Percentiles rank a stretch among this genome's conserved stretches.
These are phyloP conservation scores for Penicillium coffeae DNA, from an alignment of 495 filamentous ascomycete genomes.

Conservation along the genomic window DNA sequence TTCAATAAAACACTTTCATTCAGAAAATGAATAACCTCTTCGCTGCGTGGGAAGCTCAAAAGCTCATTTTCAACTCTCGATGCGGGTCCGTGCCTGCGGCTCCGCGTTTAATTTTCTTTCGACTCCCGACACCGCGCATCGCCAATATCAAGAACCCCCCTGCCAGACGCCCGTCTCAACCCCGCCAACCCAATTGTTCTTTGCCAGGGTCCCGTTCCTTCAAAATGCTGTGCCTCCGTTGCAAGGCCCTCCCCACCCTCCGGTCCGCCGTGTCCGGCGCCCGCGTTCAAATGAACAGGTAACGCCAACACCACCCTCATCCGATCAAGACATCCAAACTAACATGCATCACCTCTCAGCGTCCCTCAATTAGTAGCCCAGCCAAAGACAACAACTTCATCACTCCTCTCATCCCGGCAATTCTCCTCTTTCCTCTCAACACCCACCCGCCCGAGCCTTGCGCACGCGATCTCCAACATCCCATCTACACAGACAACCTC, in stretches of 20 bases:
- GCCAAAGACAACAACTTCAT: constrained; percentile 9
- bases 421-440: constrained; percentile 29
- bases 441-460: constrained; percentile 21
- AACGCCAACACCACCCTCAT: constrained; percentile 6
- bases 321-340: constrained; percentile 3
- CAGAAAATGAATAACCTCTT: too few relatives aligned
- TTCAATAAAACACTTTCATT: too few relatives aligned
- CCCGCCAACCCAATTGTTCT: not conserved
- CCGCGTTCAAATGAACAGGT: constrained; percentile 23
- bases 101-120: constrained; percentile 41
- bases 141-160: constrained; percentile 7
- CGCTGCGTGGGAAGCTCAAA: not conserved
- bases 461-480: constrained; percentile 22
- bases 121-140: constrained; percentile 24
- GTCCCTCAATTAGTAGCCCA: constrained; percentile 20
- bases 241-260: constrained; percentile 30
- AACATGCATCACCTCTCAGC: constrained; percentile 3
- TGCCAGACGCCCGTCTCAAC: constrained; percentile 5
- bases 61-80: not conserved
- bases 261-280: constrained; percentile 14
- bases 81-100: constrained; percentile 35
- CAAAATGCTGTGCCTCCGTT: constrained; percentile 33
- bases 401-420: constrained; percentile 17
- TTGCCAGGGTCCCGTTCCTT: not conserved
- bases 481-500: constrained; percentile 12